phyloP scores from a whole-genome alignment of 2,329 filamentous ascomycete species.

The Geosmithia flava region DNA sequence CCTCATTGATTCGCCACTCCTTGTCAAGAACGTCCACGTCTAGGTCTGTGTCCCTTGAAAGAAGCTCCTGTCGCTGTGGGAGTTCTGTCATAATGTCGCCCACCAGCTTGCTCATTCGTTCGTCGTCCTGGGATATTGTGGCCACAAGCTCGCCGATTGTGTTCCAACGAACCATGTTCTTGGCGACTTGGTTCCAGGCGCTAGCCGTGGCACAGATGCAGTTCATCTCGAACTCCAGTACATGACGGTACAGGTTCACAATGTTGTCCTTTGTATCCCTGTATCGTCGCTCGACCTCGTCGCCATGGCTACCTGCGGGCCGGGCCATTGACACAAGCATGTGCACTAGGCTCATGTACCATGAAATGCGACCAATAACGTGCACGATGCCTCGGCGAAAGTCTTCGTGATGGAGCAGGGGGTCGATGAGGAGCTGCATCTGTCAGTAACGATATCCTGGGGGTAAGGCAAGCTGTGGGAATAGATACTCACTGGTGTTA shows the following conservation, averaged over 20 bases:
- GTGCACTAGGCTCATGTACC: slow-evolving; percentile 19
- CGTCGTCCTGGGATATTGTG: slow-evolving; percentile 14
- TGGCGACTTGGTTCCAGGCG: slow-evolving; percentile 21
- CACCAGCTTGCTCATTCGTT: slow-evolving; percentile 10
- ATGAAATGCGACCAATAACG: slow-evolving; percentile 17
- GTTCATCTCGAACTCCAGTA: slow-evolving; percentile 26
- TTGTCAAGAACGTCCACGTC: slow-evolving; percentile 3
- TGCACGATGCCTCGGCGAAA: slow-evolving; percentile 16
- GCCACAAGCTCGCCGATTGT: slow-evolving; percentile 13
- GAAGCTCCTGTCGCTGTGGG: slow-evolving; percentile 1
- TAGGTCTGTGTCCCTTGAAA: slow-evolving; percentile 1
- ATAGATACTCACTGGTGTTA: slow-evolving; percentile 19
- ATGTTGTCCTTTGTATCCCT: slow-evolving; percentile 10
- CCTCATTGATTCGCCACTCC: not conserved
- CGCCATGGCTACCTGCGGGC: slow-evolving; percentile 7
- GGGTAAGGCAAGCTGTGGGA: not conserved
- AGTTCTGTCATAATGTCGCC: slow-evolving; percentile 3
- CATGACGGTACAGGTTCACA: slow-evolving; percentile 14
- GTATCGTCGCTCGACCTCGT: slow-evolving; percentile 11
- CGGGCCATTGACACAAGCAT: slow-evolving; percentile 9
- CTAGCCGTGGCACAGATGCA: slow-evolving; percentile 23
- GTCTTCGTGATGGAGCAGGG: slow-evolving; percentile 17
- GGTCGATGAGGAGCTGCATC: slow-evolving; percentile 19
- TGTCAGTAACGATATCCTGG: not conserved
- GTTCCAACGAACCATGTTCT: slow-evolving; percentile 22